Evolutionary conservation across 352 stramenopile species (phyloP), one percentile per base, ranked within the genome.

Genomic region (Phytophthora brassicae): DNA sequence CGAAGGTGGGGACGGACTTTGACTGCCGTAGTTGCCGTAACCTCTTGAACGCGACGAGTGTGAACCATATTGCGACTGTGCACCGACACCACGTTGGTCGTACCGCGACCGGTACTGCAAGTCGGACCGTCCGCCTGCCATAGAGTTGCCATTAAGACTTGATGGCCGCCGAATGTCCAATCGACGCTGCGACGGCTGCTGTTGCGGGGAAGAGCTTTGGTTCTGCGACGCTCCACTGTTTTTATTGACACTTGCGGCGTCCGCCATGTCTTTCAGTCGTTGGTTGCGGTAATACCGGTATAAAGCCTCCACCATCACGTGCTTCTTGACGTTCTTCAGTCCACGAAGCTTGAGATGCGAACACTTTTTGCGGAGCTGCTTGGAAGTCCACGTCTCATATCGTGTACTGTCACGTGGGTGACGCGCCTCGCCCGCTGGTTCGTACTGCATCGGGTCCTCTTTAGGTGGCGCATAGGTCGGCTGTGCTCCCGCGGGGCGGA

Each of bases 271-370:
- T 68, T 86, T 78, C 1, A 82, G 70, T 12, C 75, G 76, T 51
- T 86, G 77, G 41, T 78, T 89, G 23, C 80, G 77, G 66, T 92
- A 89, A 48, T 89, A 92, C 6, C 83, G 79, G 47, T 92, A 92
- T 19, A 92, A 38, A 29, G 83, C 83, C 47, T 92, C 83, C 24
- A 92, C 83, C 83, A 92, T 92, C 65, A 92, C 83, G 60, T 92
- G 83, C 68, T 92, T 92, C 68, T 92, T 92, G 19, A 92, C 83
- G 57, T 92, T 92, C 72, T 92, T 92, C 24, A 92, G 70, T 0
- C 83, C 83, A 28, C 83, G 83, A 24, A 92, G 75, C 55, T 92
- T 92, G 14, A 92, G 68, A 20, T 90, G 80, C 36, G 83, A 92
- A 35, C 83, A 92, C 47, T 92, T 92, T 56, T 90, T 92, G 8